These are phyloP conservation scores for Circinella umbellata DNA, from an alignment of 371 early-diverging fungal species.

Conservation along the genomic window DNA sequence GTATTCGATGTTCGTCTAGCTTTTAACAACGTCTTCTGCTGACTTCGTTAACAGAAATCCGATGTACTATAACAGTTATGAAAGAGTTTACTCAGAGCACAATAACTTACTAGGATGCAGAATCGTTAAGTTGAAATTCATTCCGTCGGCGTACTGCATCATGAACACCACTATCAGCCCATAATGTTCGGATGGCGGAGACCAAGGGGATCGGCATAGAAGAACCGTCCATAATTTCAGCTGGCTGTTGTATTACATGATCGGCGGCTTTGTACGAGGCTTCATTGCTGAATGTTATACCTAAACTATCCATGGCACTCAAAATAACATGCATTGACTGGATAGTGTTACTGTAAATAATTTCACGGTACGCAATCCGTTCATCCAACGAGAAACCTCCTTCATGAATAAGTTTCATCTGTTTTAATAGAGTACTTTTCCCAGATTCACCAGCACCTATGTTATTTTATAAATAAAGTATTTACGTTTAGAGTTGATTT, in stretches of 20 bases:
- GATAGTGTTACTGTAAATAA: constrained; percentile 89
- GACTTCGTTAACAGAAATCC: not conserved
- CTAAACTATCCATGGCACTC: constrained; percentile 84
- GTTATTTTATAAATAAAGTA: too few species aligned
- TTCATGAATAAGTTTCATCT: constrained; percentile 96
- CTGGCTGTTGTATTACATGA: constrained; percentile 60
- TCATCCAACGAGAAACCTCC: constrained; percentile 88
- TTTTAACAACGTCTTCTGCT: not conserved
- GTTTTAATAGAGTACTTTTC: constrained; percentile 95
- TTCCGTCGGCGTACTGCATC: constrained; percentile 74
- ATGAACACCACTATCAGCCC: constrained; percentile 80
- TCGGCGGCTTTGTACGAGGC: constrained; percentile 65
- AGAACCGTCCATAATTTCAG: constrained; percentile 39
- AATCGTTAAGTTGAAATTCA: constrained; percentile 89
- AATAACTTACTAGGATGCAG: constrained; percentile 74
- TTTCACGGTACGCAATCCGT: constrained; percentile 85
- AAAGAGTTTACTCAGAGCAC: too few species aligned
- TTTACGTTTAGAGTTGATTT: too few species aligned
- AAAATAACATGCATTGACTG: constrained; percentile 91
- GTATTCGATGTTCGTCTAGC: not conserved
- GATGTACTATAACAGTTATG: too few species aligned
- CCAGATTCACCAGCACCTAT: constrained; percentile 97
- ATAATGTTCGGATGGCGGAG: constrained; percentile 75
- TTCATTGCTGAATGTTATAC: constrained; percentile 64
- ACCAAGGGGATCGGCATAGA: constrained; percentile 70